Conservation (phyloP, 805 yeast genomes). For the Pichia phayaonensis region DNA sequence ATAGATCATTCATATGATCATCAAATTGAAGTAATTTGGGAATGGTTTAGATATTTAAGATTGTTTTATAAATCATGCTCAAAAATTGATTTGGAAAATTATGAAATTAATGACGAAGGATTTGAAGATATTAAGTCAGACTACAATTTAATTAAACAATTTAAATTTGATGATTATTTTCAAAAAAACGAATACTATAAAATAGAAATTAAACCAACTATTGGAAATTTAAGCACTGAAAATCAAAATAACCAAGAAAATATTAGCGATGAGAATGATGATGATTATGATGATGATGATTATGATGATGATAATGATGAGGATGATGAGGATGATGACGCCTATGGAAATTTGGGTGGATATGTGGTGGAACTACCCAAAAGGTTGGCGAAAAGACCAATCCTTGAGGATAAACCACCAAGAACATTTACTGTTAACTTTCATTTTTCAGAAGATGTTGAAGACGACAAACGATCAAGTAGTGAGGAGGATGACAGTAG, state of each 20-base stretch:
- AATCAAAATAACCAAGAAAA: constrained; percentile 10
- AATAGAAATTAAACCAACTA: constrained; percentile 21
- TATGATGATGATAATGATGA: constrained; percentile 6
- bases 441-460: constrained; percentile 14
- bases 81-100: constrained; percentile 39
- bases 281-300: constrained; percentile 11
- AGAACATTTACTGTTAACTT: constrained; percentile 24
- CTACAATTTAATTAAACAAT: constrained; percentile 23
- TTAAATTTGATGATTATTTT: constrained; percentile 22
- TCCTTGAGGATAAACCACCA: constrained; percentile 28
- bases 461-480: constrained; percentile 6
- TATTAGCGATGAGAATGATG: constrained; percentile 9
- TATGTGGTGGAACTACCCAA: constrained; percentile 15
- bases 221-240: neutral
- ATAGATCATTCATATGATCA: constrained; percentile 12
- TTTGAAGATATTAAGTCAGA: constrained; percentile 34
- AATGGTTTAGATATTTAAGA: constrained; percentile 28
- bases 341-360: neutral
- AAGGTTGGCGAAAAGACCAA: constrained; percentile 20
- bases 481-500: neutral
- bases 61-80: constrained; percentile 42
- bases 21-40: constrained; percentile 17
- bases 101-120: constrained; percentile 35
- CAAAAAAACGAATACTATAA: constrained; percentile 16
- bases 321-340: neutral